Evolutionary conservation across 768 basidiomycete species (phyloP).

Genomic region (Tricholoma furcatifolium): DNA sequence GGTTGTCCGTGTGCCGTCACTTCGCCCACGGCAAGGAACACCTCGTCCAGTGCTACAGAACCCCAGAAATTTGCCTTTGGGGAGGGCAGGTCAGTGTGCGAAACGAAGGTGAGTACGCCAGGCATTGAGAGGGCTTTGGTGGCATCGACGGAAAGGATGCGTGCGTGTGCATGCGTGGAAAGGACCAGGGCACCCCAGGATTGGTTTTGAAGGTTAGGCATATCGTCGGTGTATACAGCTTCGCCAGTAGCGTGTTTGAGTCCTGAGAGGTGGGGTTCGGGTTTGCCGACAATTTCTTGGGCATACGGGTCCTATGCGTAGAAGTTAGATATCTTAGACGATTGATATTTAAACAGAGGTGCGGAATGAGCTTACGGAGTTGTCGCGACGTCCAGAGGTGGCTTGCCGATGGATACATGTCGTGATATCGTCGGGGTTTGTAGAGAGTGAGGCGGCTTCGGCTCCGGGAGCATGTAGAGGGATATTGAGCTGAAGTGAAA

Average conservation of each 20-base stretch:
- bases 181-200: constrained; percentile 14
- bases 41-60: constrained; percentile 11
- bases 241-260: constrained; percentile 16
- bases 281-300: constrained; percentile 16
- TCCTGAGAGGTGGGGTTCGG: constrained; percentile 15
- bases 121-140: constrained; percentile 13
- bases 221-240: constrained; percentile 16
- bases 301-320: constrained; percentile 15
- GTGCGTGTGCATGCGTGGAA: constrained; percentile 11
- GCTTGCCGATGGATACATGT: constrained; percentile 12
- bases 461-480: constrained; percentile 1
- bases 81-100: constrained; percentile 11
- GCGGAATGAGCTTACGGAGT: constrained; percentile 1
- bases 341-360: not conserved
- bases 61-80: constrained; percentile 17
- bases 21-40: constrained; percentile 15
- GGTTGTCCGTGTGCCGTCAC: constrained; percentile 13
- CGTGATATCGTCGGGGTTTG: constrained; percentile 7
- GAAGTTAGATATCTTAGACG: not conserved
- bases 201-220: constrained; percentile 12
- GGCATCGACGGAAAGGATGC: constrained; percentile 13
- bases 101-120: constrained; percentile 11
- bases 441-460: not conserved
- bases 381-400: constrained; percentile 10
- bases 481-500: constrained; percentile 11